Percentiles rank a stretch among this genome's conserved stretches.
Evolutionary conservation across 2,329 filamentous ascomycete species (phyloP).

Genomic region (Sordariomycetes sp.): DNA sequence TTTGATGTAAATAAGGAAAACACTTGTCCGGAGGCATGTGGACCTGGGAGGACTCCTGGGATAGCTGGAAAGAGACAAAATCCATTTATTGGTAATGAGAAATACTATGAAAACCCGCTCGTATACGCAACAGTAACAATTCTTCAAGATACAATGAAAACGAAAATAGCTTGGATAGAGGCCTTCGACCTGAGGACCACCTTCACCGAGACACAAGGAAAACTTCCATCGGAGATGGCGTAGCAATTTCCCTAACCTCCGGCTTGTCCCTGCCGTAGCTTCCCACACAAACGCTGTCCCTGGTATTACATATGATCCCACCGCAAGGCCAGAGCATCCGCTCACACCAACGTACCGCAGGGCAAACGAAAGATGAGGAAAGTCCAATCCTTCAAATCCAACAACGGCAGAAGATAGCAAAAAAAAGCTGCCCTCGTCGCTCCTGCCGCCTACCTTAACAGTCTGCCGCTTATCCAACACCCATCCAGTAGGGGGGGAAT

Average conservation of each 20-base stretch:
- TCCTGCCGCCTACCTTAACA: neutral
- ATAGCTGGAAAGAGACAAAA: neutral
- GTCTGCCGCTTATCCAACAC: neutral
- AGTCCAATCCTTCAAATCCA: neutral
- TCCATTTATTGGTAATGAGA: neutral
- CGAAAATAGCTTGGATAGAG: neutral
- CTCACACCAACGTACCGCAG: neutral
- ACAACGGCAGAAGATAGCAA: neutral
- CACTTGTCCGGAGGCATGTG: neutral
- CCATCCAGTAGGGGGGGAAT: neutral
- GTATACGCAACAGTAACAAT: conserved; percentile 20
- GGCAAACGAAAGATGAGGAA: neutral
- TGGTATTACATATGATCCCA: neutral
- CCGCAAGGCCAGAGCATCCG: neutral
- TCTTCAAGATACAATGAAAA: too few species aligned
- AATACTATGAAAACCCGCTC: conserved; percentile 1
- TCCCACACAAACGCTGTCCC: neutral
- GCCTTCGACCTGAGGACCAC: conserved; percentile 16
- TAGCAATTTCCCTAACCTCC: neutral
- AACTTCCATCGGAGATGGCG: neutral
- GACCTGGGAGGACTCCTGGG: neutral
- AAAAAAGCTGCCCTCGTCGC: neutral
- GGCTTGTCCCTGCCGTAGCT: neutral
- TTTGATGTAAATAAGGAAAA: neutral
- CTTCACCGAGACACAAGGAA: neutral